Evolutionary conservation across 306 rosid species (phyloP).

Genomic region (Datisca glomerata): DNA sequence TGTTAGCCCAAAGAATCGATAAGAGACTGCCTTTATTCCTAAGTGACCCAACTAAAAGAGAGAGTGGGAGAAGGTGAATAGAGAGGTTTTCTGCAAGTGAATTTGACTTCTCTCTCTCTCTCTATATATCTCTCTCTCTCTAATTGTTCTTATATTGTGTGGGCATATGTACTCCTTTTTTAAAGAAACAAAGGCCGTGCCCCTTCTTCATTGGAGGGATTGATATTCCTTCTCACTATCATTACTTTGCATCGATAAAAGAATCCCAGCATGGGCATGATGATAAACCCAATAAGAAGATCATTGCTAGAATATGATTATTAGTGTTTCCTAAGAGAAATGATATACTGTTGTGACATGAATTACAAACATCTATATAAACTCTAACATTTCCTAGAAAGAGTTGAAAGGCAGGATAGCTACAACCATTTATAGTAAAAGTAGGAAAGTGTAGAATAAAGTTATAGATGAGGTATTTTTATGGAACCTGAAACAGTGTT

Average conservation of each 20-base stretch:
- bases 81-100: too few relatives aligned
- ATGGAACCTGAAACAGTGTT: too few relatives aligned
- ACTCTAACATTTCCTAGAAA: neutral
- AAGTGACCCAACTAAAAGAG: too few relatives aligned
- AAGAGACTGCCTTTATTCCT: too few relatives aligned
- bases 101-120: too few relatives aligned
- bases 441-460: too few relatives aligned
- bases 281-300: constrained; percentile 11
- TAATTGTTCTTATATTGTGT: constrained; percentile 18
- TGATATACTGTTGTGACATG: constrained; percentile 3
- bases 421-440: constrained; percentile 1
- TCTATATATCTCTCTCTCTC: constrained; percentile 5
- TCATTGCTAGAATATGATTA: neutral
- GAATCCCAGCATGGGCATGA: constrained; percentile 35
- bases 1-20: too few relatives aligned
- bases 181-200: constrained; percentile 25
- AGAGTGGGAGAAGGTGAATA: too few relatives aligned
- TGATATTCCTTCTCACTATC: constrained; percentile 30
- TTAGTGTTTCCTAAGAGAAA: too few relatives aligned
- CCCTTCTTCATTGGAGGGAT: constrained; percentile 18
- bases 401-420: neutral
- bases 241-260: constrained; percentile 25
- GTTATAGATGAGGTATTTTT: too few relatives aligned
- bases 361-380: neutral
- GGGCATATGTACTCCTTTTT: constrained; percentile 26